Evolutionary conservation across 1,284 basidiomycete genomes (phyloP).

Genomic region (Fomitopsis betulina): DNA sequence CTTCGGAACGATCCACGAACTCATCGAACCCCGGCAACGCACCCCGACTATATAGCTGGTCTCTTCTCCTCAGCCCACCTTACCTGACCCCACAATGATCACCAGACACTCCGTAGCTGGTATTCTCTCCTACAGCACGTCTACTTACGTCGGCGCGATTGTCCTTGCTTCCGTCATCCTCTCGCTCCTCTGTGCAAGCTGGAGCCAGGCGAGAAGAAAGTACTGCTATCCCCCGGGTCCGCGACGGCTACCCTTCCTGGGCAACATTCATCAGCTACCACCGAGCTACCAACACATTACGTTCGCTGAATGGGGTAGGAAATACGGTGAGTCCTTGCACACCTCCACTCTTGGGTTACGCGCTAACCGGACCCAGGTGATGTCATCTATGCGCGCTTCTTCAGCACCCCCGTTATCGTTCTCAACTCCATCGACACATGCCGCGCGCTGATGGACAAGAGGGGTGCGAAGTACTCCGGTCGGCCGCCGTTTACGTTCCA

Average conservation of each 20-base stretch:
- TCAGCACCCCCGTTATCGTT: conserved; percentile 15
- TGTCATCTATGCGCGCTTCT: conserved; percentile 15
- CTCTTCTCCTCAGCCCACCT: neutral
- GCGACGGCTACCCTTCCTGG: neutral
- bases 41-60: neutral
- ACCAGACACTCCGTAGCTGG: neutral
- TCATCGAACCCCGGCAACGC: neutral
- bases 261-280: conserved; percentile 5
- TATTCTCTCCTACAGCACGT: neutral
- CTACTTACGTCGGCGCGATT: neutral
- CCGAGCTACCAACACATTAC: conserved; percentile 2
- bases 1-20: neutral
- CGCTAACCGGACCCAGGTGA: conserved; percentile 11
- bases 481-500: conserved; percentile 8
- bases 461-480: conserved; percentile 14
- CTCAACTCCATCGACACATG: conserved; percentile 17
- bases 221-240: conserved; percentile 1
- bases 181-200: neutral
- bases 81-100: neutral
- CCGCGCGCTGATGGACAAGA: conserved; percentile 18
- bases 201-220: neutral
- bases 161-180: neutral
- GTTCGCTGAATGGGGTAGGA: conserved; percentile 15
- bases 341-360: neutral
- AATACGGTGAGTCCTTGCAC: conserved; percentile 16